These are phyloP conservation scores for Yamadazyma philogaea DNA, from an alignment of 805 yeast genomes.

Conservation along the genomic window DNA sequence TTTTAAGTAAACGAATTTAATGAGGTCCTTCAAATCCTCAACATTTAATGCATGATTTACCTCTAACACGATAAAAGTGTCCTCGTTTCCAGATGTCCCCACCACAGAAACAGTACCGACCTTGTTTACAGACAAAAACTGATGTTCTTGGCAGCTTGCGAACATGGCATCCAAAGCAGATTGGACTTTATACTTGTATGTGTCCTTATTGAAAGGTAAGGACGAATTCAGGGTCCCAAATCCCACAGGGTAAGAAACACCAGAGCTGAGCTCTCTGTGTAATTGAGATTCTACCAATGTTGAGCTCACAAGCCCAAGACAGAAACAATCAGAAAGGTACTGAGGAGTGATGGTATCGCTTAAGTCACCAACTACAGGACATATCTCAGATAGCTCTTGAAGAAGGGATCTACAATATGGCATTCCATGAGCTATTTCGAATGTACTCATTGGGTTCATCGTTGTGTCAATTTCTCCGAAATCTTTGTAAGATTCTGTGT, in stretches of 20 bases:
- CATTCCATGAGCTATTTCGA: constrained; percentile 37
- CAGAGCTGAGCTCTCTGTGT: constrained; percentile 51
- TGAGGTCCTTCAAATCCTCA: constrained; percentile 15
- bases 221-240: constrained; percentile 29
- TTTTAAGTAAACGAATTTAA: constrained; percentile 18
- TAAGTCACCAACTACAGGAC: constrained; percentile 46
- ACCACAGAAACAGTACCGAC: constrained; percentile 48
- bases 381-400: constrained; percentile 37
- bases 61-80: constrained; percentile 44
- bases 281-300: constrained; percentile 46
- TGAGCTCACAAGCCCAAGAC: constrained; percentile 43
- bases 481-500: constrained; percentile 14
- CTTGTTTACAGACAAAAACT: constrained; percentile 46
- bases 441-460: constrained; percentile 20
- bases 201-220: constrained; percentile 18
- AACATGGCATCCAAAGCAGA: constrained; percentile 45
- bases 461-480: neutral
- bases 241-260: constrained; percentile 49
- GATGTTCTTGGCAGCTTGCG: constrained; percentile 44
- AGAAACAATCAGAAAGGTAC: constrained; percentile 46
- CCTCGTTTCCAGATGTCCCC: constrained; percentile 48
- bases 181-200: constrained; percentile 29
- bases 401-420: constrained; percentile 39
- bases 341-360: constrained; percentile 51
- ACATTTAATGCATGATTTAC: constrained; percentile 17